Base-by-base conservation (phyloP, 805 yeast species). In the Yamadazyma akitaensis region DNA sequence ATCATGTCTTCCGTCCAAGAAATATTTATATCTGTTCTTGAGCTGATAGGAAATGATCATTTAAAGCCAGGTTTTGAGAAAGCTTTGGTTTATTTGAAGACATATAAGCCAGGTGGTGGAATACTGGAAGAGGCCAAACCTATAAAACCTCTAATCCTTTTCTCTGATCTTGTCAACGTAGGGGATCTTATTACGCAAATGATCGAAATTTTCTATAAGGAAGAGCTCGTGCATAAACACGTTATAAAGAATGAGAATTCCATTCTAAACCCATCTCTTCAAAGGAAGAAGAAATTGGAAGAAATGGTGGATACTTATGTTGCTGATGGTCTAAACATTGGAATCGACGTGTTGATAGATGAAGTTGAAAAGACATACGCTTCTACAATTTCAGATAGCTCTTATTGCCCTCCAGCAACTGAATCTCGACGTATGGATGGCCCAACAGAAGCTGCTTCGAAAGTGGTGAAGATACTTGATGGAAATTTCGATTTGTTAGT, bases 151-250 rank as follows among this genome's bases (percentile, higher is more conserved):
- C 72, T 92, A 44, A 85, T 85, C 0, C 80, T 87, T 38, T 92
- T 94, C 56, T 85, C 95, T 14, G 97, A 92, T 60, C 75, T 94
- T 47, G 94, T 94, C 31, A 94, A 91, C 56, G 83, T 88, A 49
- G 97, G 97, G 4, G 99, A 92, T 63, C 70, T 92, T 47, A 88
- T 94, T 18, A 84, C 89, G 57, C 97, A 92, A 61, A 88, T 92
- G 95, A 69, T 91, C 37, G 90, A 87, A 43, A 88, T 89, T 5
- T 94, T 94, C 56, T 92, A 89, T 66, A 85, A 86, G 55, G 91
- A 88, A 61, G 98, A 92, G 61, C 74, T 92, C 53, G 62, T 81
- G 7, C 63, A 70, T 44, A 72, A 77, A 33, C 69, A 72, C 37
- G 74, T 88, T 18, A 80, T 89, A 24, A 82, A 84, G 55, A 79